Evolutionary conservation across 352 stramenopile species (phyloP), one percentile per base, ranked within the genome.

Genomic region (Pseudoperonospora humuli): DNA sequence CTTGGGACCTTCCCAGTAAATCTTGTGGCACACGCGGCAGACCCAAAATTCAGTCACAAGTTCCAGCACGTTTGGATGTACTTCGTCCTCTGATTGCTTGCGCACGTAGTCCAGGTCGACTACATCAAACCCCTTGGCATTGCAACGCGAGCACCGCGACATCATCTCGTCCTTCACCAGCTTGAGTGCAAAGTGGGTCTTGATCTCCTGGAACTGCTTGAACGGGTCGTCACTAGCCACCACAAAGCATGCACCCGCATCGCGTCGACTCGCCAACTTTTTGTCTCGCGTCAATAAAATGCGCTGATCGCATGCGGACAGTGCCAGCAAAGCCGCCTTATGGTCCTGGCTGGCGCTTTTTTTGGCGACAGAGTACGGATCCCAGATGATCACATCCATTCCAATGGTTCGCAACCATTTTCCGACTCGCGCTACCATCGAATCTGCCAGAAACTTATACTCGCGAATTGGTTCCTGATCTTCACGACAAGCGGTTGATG

Each of bases 1-100:
- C 61, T 90, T 90, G 27, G 75, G 78, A 9, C 78, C 75, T 42
- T 83, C 78, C 78, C 75, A 88, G 42, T 76, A 90, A 21, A 90
- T 61, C 28, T 86, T 80, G 34, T 66, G 57, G 59, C 78, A 88
- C 26, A 58, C 52, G 0, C 61, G 48, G 42, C 78, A 90, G 33
- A 77, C 64, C 62, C 71, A 90, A 24, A 82, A 88, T 40, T 86
- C 72, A 10, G 60, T 67, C 34, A 86, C 69, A 7, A 78, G 31
- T 36, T 78, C 57, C 3, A 86, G 43, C 20, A 86, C 77, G 17
- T 69, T 67, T 1, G 49, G 52, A 27, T 73, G 66, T n/a, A 85
- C 70, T 2, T 70, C 64, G 28, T 76, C 72, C 11, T 70, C 54
- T 5, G 64, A 78, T 47, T 82, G 67, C 9, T 43, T 56, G 33